Base-by-base conservation (phyloP, 495 filamentous ascomycete species). In the Evernia prunastri region DNA sequence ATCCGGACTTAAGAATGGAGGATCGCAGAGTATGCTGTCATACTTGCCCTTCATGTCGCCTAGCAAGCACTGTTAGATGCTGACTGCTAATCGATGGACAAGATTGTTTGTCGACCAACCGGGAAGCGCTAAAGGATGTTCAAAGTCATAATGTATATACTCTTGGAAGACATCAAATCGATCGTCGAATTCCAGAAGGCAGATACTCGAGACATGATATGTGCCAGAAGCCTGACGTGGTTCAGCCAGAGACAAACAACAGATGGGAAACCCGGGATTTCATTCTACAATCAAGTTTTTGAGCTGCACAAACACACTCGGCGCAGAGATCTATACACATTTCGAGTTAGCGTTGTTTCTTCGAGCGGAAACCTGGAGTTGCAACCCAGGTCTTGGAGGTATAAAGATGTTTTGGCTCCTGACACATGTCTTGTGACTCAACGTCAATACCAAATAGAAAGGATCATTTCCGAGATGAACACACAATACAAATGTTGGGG, bases 1-100 rank as follows among this genome's bases (percentile, higher is more conserved):
- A 65, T 93, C 88, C 66, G 87, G 81, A 68, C 82, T 87, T 11
- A 92, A 75, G 65, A 92, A 93, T 3, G 89, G 89, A 0, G 89
- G 89, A 72, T 93, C 89, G 65, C 81, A 81, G 63, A 91, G 84
- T 61, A 92, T 80, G 53, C 84, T 77, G 72, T 90, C 83, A 43
- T 84, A 84, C 37, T 70, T 76, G 25, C 82, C 84, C 70, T 89
- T 90, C 29, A 92, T 70, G 18, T 84, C 71, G 5, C 70, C 76
- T 80, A 20, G 20, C 27, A 47, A 63, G 18, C 31, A 12, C n/a
- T 37, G 25, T 62, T 29, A 62, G 29, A 18, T n/a, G 8, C 36
- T n/a, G 27, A 40, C 23, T 42, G 23, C 59, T 0, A 25, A 23
- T 23, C 15, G 35, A 56, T 29, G 0, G 17, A 10, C 56, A 56